Evolutionary conservation across 176 grass and related monocot genomes (phyloP).

Genomic region (Lolium perenne): DNA sequence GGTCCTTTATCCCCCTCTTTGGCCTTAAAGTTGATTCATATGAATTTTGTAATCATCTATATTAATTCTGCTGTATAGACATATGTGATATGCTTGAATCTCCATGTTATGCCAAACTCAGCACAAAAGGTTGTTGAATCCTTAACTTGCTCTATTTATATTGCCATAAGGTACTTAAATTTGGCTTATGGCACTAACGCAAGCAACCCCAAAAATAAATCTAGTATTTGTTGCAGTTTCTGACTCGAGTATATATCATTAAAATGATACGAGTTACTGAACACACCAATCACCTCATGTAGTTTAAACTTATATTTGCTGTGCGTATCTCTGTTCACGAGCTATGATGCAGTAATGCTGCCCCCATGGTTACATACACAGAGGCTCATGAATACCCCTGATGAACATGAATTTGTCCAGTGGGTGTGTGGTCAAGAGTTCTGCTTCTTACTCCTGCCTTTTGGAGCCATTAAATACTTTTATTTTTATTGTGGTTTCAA

Average conservation of each 20-base stretch:
- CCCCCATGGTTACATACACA: neutral
- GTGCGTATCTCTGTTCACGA: conserved; percentile 1
- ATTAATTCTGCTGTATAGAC: neutral
- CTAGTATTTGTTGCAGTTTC: neutral
- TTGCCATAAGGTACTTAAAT: neutral
- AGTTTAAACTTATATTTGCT: neutral
- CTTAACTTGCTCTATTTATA: neutral
- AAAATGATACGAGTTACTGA: neutral
- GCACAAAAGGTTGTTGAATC: conserved; percentile 21
- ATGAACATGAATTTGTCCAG: neutral
- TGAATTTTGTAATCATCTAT: neutral
- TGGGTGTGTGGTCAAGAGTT: conserved; percentile 5
- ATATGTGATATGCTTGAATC: neutral
- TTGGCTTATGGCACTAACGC: conserved; percentile 1
- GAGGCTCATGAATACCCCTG: neutral
- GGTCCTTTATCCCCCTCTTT: conserved; percentile 36
- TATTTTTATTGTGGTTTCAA: neutral
- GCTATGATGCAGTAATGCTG: neutral
- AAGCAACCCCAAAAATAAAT: neutral
- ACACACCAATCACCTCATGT: neutral
- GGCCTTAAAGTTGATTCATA: conserved; percentile 25
- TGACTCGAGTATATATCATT: conserved; percentile 14
- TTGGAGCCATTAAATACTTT: neutral
- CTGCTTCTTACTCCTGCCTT: neutral
- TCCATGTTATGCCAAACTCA: neutral